Conservation (phyloP, 164 flowering plant species). For the Dillenia suffruticosa region DNA sequence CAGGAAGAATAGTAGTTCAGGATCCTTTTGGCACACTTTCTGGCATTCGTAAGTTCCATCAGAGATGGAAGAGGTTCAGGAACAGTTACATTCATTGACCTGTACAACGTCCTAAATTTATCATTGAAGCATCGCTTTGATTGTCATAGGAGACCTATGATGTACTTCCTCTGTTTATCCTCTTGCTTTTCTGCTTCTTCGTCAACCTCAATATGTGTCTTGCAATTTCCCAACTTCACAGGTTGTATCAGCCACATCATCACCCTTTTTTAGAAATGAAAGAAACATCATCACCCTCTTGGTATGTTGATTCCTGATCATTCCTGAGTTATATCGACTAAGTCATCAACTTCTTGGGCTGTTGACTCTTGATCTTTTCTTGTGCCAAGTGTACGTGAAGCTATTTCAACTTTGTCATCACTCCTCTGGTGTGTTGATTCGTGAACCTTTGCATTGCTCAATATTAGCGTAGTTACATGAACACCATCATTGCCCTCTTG, state of each 20-base stretch:
- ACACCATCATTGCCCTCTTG: not conserved
- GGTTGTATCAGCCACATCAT: not conserved
- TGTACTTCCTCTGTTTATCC: slow-evolving; percentile 10
- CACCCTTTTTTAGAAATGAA: no score
- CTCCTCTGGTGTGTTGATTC: not conserved
- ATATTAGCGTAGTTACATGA: not conserved
- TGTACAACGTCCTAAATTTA: slow-evolving; percentile 55
- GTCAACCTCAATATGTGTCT: slow-evolving; percentile 13
- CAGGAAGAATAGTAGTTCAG: no score
- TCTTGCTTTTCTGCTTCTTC: slow-evolving; percentile 8
- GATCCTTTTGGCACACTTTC: slow-evolving; percentile 38
- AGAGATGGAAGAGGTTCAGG: slow-evolving; percentile 82
- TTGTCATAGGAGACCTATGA: slow-evolving; percentile 9
- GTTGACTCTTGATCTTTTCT: no score
- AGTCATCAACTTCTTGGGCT: no score
- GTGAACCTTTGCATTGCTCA: slow-evolving; percentile 3
- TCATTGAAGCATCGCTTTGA: slow-evolving; percentile 30
- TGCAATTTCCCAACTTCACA: not conserved
- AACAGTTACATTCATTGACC: slow-evolving; percentile 75
- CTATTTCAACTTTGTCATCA: no score
- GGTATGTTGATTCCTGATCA: no score
- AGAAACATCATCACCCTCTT: not conserved
- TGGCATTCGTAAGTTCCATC: slow-evolving; percentile 50
- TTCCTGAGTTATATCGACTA: no score
- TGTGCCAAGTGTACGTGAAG: no score